Evolutionary conservation across 1,139 yeast genomes (phyloP).

Genomic region (Nadsonia starkeyi-henricii): DNA sequence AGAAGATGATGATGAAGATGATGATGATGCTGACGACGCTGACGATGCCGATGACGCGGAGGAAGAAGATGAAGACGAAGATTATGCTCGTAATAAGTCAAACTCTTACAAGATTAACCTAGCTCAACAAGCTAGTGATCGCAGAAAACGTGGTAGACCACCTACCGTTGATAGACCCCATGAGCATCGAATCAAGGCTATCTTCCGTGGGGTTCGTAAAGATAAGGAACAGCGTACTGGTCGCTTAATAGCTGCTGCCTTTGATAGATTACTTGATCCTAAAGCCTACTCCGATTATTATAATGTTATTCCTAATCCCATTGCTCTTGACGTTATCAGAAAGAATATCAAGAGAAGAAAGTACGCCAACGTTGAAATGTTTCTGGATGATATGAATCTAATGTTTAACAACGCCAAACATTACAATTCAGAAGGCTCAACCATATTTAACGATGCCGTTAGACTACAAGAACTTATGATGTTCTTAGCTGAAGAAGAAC

Average conservation of each 20-base stretch:
- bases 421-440: constrained; percentile 46
- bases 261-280: constrained; percentile 73
- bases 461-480: constrained; percentile 50
- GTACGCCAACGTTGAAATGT: constrained; percentile 61
- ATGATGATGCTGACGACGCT: constrained; percentile 23
- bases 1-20: constrained; percentile 13
- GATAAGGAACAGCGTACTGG: constrained; percentile 40
- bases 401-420: constrained; percentile 65
- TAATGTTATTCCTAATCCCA: constrained; percentile 48
- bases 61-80: constrained; percentile 15
- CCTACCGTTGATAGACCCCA: constrained; percentile 92
- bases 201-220: constrained; percentile 67
- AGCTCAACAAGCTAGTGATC: constrained; percentile 18
- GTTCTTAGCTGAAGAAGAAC: constrained; percentile 50
- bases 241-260: constrained; percentile 39
- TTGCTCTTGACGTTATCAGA: constrained; percentile 69
- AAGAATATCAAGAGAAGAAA: constrained; percentile 77
- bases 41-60: constrained; percentile 18
- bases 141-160: constrained; percentile 82
- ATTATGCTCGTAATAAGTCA: constrained; percentile 9
- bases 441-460: constrained; percentile 45
- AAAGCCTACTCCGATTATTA: constrained; percentile 57
- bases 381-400: constrained; percentile 59
- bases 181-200: constrained; percentile 80
- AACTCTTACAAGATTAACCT: constrained; percentile 25